Evolutionary conservation across 116 monocot species (phyloP), one percentile per base, ranked within the genome.

Genomic region (Thalassia testudinum): DNA sequence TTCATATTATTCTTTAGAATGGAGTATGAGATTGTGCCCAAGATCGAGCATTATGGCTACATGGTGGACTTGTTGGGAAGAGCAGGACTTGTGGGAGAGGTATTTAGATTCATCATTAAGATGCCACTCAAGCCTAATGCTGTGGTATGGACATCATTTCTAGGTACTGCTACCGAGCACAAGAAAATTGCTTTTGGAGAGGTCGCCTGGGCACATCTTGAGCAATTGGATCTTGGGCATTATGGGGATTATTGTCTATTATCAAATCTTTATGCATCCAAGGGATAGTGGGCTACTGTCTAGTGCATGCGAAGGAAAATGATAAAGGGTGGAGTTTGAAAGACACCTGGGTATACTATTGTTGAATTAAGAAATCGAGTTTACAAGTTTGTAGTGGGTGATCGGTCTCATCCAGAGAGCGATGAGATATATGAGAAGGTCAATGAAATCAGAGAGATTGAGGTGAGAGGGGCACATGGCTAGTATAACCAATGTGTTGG

Each of bases 41-140:
- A 65, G 58, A 87, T 82, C 0, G 83, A 88, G 59, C 87, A 88
- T 54, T 74, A 79, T 21, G 79, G 87, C 14, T 88, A 82, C 79
- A 74, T 79, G 73, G 76, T 82, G 0, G 79, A 88, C 66, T 63
- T 88, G 15, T 67, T 88, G 20, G 87, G 83, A 0, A 55, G 83
- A n/a, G 72, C 72, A n/a, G 87, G 87, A 2, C 18, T 64, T 43
- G 66, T 88, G 12, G 67, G 76, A 18, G 65, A 76, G 17, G 78
- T 82, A 12, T 63, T 71, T 18, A 42, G 58, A 6, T 82, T 70
- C 53, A 71, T 82, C 12, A 24, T 55, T 14, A 54, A 56, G 5
- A 76, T 88, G 87, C 76, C 82, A 2, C 15, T 73, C 43, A 64
- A 65, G 54, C 73, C 87, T 2, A 88, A 76, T 42, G 74, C 73